A percentile compares a stretch with the other conserved stretches of the same genome.
phyloP scores from a whole-genome alignment of 73 alveolate genomes.

The Urostyla sp. region DNA sequence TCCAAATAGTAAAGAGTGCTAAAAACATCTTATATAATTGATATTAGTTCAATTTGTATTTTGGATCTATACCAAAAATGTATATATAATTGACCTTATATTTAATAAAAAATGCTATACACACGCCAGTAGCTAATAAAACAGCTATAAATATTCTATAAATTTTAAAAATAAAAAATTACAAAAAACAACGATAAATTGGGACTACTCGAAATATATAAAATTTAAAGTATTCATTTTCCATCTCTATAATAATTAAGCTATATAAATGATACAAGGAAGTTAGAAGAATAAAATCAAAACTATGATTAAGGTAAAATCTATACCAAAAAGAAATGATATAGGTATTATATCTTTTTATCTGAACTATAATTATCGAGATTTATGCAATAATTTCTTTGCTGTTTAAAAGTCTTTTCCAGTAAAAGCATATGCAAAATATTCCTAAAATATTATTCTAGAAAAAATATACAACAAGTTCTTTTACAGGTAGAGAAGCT shows the following conservation, averaged over 20 bases:
- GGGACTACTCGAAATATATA: constrained; percentile 7
- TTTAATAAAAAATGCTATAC: constrained; percentile 55
- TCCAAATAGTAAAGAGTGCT: constrained; percentile 10
- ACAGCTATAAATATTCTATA: constrained; percentile 1
- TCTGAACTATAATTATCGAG: not conserved
- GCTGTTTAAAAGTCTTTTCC: constrained; percentile 14
- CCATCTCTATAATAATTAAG: not conserved
- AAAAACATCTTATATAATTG: constrained; percentile 11
- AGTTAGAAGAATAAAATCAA: not conserved
- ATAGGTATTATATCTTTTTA: constrained; percentile 17
- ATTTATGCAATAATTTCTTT: not conserved
- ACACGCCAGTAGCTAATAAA: constrained; percentile 67
- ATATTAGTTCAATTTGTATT: constrained; percentile 55
- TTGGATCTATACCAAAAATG: constrained; percentile 78
- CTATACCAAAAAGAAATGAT: not conserved
- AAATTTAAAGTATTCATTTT: not conserved
- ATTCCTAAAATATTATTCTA: constrained; percentile 1
- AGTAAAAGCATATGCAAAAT: constrained; percentile 9
- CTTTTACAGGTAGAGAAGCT: constrained; percentile 4
- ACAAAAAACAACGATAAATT: constrained; percentile 8
- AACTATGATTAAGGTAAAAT: not conserved
- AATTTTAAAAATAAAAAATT: not conserved
- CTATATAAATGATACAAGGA: constrained; percentile 5
- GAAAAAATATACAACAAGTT: not conserved
- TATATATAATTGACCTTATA: constrained; percentile 77